Base-by-base conservation (phyloP, 768 basidiomycete species). In the Mycena galericulata region DNA sequence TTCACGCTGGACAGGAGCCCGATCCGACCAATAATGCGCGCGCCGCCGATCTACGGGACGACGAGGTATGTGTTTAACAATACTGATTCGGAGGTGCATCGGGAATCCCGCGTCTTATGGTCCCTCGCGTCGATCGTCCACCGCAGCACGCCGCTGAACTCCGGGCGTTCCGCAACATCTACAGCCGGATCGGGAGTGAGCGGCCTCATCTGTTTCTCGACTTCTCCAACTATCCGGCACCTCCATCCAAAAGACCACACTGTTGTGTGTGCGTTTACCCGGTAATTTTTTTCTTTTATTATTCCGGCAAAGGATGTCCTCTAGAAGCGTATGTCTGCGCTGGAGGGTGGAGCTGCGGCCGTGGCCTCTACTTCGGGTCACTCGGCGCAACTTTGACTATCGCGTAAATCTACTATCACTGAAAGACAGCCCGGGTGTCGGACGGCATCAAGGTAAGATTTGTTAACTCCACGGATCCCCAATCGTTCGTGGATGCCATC, bases 271-370 rank as follows among this genome's bases (percentile, higher is more conserved):
- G n/a, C n/a, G n/a, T n/a, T n/a, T n/a, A n/a, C n/a, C n/a, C n/a
- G n/a, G n/a, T n/a, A n/a, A n/a, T n/a, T n/a, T n/a, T 36, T 20
- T 51, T 14, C 22, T 56, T n/a, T 30, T 34, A 57, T 34, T 29
- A 14, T 24, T 22, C 30, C 27, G 38, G 40, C 49, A 14, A 70
- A 92, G 91, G 90, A 89, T 62, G 90, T 94, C 1, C 93, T 95
- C 70, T 93, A 95, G 77, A 85, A 90, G 62, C 88, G 93, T 9
- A 89, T 94, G 29, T 89, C 92, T 5, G 91, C 91, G 0, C 84
- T 95, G n/a, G 94, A 95, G 77, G 91, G 92, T 14, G 94, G 94
- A 27, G 83, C 82, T 2, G 92, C 92, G 1, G 93, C 93, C 8
- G 85, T 95, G 4, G 93, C 93, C 3, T 84, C 89, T 0, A 80